Base-by-base conservation (phyloP, 306 rosid genomes). In the Dalbergia oliveri region DNA sequence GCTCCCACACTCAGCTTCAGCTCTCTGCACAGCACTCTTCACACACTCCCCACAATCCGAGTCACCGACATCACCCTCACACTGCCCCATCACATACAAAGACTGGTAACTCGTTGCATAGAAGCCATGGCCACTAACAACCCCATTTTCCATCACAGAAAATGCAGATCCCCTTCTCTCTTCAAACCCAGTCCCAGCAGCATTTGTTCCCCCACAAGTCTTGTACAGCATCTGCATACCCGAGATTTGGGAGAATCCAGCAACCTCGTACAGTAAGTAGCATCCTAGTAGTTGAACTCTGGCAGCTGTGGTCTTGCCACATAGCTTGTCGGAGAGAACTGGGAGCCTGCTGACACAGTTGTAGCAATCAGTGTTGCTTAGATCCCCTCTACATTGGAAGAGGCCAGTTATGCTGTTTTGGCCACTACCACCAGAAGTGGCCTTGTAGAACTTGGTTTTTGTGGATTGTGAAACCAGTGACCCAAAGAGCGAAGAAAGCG, bases 361-460 rank as follows among this genome's bases (percentile, higher is more conserved):
- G 88, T 86, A 88, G 84, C 99, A 94, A 10, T 89, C 99, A 12
- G 87, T 77, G 67, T 88, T 85, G 74, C 78, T 88, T 62, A 94
- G 97, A 76, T 94, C 99, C 35, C 95, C 94, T 66, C 99, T 88
- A 80, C 99, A 94, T 87, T 94, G 99, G 69, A 93, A 94, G 73
- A 91, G 86, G 8, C 99, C 97, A 4, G 90, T 82, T 10, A 94
- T 88, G 75, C 86, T 80, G 81, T 83, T 69, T 69, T 90, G 97
- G 72, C 94, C 98, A 11, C 31, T 26, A 2, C 31, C 31, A 26
- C 31, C 31, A 26, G 96, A 26, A 64, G 81, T 91, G 81, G 97
- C 79, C 67, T 91, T 93, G 89, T 43, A 93, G 86, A 89, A 95
- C 87, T 85, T 91, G 39, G 84, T 5, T 76, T 89, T 95, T 11